Base-by-base conservation (phyloP, 768 basidiomycete genomes). In the Lentinula edodes region DNA sequence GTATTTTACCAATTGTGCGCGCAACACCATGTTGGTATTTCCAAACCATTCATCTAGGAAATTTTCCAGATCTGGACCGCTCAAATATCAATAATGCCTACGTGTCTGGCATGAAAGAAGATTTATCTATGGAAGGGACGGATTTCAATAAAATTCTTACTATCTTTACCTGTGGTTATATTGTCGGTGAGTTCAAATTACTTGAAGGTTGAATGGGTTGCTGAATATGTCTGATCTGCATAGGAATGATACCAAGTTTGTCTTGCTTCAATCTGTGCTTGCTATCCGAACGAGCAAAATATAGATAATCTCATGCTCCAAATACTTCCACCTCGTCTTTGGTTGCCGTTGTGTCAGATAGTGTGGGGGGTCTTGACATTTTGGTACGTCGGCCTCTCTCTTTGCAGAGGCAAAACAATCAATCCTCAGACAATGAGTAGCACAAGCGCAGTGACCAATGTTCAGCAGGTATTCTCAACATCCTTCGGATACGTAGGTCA, bases 41-140 rank as follows among this genome's bases (percentile, higher is more conserved):
- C 34, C 38, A 32, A 51, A n/a, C 15, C 50, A 61, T 18, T 50
- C 15, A 9, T 52, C 15, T 5, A 6, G 32, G 43, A 32, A 28
- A 35, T 36, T 15, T 55, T 23, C 12, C 64, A 88, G 86, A 88
- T 71, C 75, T 89, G 20, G 87, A 88, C 69, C 74, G 87, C 60
- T 85, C 86, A 36, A 88, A 88, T 70, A 75, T 90, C 34, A 77
- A 78, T 65, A 90, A 90, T 71, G 89, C 89, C 10, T 90, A 88
- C 70, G 86, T 89, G n/a, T 88, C 86, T 5, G 89, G 89, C 6
- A 89, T 91, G 88, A 85, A 80, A 63, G 86, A 90, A 70, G 88
- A 88, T 20, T 76, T 90, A 41, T 65, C 79, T 60, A 87, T 89
- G 85, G 69, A 76, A 46, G 87, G 86, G 42, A 85, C 80, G 43